These are phyloP conservation scores for Pseudozyma pruni DNA, from an alignment of 1,284 basidiomycete species.

Conservation along the genomic window DNA sequence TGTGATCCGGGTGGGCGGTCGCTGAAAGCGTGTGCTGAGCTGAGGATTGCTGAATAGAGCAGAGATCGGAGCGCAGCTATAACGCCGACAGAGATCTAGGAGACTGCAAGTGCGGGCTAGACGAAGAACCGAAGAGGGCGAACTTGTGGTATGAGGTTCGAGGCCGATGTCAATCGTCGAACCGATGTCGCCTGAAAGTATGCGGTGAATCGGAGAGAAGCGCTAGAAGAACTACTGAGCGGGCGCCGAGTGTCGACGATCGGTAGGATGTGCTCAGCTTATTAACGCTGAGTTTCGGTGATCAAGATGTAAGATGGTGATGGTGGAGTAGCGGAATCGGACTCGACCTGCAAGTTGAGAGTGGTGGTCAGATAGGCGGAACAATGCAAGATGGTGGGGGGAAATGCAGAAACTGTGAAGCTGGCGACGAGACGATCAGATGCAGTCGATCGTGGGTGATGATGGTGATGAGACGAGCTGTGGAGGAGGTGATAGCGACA, in stretches of 20 bases:
- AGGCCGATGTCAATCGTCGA: too few species aligned
- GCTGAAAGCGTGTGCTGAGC: background rate
- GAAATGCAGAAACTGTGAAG: background rate
- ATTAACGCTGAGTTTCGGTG: background rate
- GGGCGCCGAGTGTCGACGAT: too few species aligned
- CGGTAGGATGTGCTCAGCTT: too few species aligned
- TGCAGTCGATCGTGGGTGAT: background rate
- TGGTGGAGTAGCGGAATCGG: constrained; percentile 26
- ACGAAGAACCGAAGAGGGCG: too few species aligned
- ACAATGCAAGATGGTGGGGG: too few species aligned
- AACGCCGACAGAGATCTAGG: background rate
- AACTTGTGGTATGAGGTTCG: too few species aligned
- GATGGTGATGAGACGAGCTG: background rate
- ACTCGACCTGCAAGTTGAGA: constrained; percentile 23
- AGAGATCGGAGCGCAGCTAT: background rate
- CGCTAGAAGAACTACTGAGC: too few species aligned
- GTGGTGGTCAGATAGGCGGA: too few species aligned
- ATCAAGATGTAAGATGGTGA: constrained; percentile 2
- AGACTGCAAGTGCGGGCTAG: too few species aligned
- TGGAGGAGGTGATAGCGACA: background rate
- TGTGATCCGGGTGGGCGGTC: background rate
- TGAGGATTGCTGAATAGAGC: background rate
- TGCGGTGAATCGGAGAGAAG: too few species aligned
- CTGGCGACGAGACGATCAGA: background rate
- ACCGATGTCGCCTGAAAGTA: too few species aligned